Evolutionary conservation across 2,329 filamentous ascomycete genomes (phyloP).

Genomic region (Colletotrichum somersetense): DNA sequence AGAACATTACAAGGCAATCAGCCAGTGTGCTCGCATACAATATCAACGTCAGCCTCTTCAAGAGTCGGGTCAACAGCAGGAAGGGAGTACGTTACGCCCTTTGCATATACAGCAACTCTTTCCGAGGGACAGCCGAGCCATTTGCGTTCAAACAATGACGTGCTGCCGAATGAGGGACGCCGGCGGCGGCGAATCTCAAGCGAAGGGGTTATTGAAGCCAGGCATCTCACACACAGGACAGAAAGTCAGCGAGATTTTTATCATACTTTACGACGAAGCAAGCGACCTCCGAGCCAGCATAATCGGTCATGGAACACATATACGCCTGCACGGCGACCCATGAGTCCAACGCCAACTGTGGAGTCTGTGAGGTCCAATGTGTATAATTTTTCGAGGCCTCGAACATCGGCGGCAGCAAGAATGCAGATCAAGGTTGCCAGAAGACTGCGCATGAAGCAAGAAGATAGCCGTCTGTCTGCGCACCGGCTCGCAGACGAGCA

Average conservation of each 20-base stretch:
- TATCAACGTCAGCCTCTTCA: not conserved
- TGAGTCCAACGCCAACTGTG: conserved; percentile 2
- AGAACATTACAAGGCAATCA: not conserved
- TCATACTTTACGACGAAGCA: not conserved
- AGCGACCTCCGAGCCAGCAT: conserved; percentile 2
- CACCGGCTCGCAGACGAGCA: not conserved
- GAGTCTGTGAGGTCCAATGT: not conserved
- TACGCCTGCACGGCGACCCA: not conserved
- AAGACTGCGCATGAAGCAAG: conserved; percentile 20
- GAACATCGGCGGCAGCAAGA: conserved; percentile 32
- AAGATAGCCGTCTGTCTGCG: not conserved
- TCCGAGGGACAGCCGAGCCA: not conserved
- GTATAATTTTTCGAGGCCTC: conserved; percentile 37
- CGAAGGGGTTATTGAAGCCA: not conserved
- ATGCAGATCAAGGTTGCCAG: conserved; percentile 33
- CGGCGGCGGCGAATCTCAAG: conserved; percentile 8
- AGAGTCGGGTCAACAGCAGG: not conserved
- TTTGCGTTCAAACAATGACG: conserved; percentile 16
- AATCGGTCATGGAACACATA: not conserved
- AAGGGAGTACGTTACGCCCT: not conserved
- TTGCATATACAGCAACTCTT: not conserved
- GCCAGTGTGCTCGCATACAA: conserved; percentile 3
- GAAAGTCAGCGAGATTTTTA: conserved; percentile 10
- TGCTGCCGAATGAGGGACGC: conserved; percentile 28
- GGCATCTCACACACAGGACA: not conserved